These are phyloP conservation scores for Holtermanniella nyarrowii DNA, from an alignment of 768 basidiomycete genomes.

Conservation along the genomic window DNA sequence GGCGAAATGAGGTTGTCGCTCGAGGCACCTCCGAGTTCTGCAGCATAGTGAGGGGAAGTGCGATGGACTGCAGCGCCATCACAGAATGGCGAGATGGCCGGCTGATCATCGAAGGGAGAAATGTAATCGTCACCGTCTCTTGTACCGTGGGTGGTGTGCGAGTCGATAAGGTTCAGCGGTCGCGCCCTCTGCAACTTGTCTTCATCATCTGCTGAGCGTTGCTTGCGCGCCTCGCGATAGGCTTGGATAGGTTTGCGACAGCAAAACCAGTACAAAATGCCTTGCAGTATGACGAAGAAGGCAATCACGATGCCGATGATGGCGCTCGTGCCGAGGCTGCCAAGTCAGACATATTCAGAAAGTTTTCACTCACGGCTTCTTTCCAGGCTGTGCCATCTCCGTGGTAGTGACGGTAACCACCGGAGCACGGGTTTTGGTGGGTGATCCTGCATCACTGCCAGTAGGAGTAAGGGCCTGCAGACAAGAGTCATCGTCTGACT, in stretches of 20 bases:
- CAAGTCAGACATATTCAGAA: too few relatives aligned
- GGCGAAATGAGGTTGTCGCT: too few relatives aligned
- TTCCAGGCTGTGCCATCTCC: background rate
- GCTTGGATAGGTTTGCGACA: conserved; percentile 24
- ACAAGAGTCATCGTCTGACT: conserved; percentile 49
- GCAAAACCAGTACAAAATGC: conserved; percentile 28
- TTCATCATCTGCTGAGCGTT: conserved; percentile 13
- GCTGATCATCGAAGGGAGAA: background rate
- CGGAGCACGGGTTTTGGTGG: background rate
- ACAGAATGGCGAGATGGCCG: background rate
- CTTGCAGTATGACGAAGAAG: conserved; percentile 20
- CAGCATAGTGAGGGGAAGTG: too few relatives aligned
- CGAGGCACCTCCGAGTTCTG: too few relatives aligned
- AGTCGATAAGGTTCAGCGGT: background rate
- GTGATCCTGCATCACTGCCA: conserved; percentile 19
- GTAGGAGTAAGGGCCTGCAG: conserved; percentile 46
- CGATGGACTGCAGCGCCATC: background rate
- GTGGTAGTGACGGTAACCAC: background rate
- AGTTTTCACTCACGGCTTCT: background rate
- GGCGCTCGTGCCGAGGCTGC: conserved; percentile 20
- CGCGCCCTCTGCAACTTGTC: conserved; percentile 21
- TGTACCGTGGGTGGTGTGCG: background rate
- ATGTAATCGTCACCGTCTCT: background rate
- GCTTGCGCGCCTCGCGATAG: conserved; percentile 20
- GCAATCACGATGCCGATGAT: conserved; percentile 25